phyloP scores from a whole-genome alignment of 139 green algal species.

The Haematococcus sp. region DNA sequence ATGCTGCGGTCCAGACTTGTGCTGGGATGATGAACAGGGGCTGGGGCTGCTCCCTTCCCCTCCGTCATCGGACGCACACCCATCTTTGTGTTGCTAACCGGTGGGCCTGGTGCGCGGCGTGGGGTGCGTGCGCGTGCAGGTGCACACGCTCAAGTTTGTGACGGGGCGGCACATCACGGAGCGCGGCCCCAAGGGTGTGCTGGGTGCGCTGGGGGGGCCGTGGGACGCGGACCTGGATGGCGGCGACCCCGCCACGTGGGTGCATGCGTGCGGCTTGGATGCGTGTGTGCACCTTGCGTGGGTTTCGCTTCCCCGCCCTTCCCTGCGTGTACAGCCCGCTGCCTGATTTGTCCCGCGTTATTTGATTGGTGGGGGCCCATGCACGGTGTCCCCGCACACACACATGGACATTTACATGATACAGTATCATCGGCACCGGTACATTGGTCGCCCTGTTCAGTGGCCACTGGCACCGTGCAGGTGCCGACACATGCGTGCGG shows the following conservation, averaged over 20 bases:
- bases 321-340: too few relatives aligned
- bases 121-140: constrained; percentile 25
- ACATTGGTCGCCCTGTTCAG: too few relatives aligned
- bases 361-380: too few relatives aligned
- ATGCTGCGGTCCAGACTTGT: neutral
- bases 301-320: too few relatives aligned
- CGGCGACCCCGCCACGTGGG: constrained; percentile 7
- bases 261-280: neutral
- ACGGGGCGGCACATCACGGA: constrained; percentile 27
- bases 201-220: constrained; percentile 60
- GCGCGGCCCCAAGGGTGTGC: constrained; percentile 36
- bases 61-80: too few relatives aligned
- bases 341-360: too few relatives aligned
- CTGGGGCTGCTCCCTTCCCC: too few relatives aligned
- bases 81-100: too few relatives aligned
- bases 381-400: neutral
- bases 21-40: too few relatives aligned
- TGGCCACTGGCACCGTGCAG: too few relatives aligned
- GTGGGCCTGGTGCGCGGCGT: too few relatives aligned
- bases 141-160: constrained; percentile 61
- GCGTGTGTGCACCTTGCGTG: neutral
- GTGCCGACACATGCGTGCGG: neutral
- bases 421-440: too few relatives aligned
- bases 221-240: constrained; percentile 64
- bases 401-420: neutral